phyloP scores from a whole-genome alignment of 768 basidiomycete genomes.

The Jaapia argillacea region DNA sequence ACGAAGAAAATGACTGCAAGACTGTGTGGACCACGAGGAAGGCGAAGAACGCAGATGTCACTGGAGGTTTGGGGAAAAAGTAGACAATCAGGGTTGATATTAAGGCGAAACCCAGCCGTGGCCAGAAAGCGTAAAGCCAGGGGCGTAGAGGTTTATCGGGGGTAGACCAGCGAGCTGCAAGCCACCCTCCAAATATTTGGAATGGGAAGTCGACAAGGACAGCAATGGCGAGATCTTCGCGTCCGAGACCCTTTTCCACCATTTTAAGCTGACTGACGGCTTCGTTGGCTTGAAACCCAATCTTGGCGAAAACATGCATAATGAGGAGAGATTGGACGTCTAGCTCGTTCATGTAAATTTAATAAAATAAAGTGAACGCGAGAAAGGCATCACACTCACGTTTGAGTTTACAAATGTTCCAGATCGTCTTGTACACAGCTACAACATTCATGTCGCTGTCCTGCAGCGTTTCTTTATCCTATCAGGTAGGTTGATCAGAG shows the following conservation, averaged over 20 bases:
- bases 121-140: conserved; percentile 91
- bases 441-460: conserved; percentile 85
- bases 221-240: conserved; percentile 92
- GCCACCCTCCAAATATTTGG: conserved; percentile 90
- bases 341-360: too few species aligned
- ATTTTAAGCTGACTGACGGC: conserved; percentile 86
- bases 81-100: conserved; percentile 71
- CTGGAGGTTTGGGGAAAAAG: conserved; percentile 73
- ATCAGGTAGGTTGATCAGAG: neutral
- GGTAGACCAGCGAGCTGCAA: conserved; percentile 85
- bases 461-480: conserved; percentile 69
- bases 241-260: conserved; percentile 92
- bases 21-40: conserved; percentile 79
- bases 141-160: conserved; percentile 73
- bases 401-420: conserved; percentile 83
- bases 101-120: conserved; percentile 64
- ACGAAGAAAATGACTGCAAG: conserved; percentile 78
- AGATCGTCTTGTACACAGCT: conserved; percentile 89
- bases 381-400: too few species aligned
- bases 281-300: conserved; percentile 93
- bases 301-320: conserved; percentile 84
- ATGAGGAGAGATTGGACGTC: conserved; percentile 85
- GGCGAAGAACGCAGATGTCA: conserved; percentile 67
- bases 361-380: too few species aligned
- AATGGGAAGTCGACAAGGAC: conserved; percentile 97